phyloP scores from a whole-genome alignment of 495 filamentous ascomycete species.

The Podospora comata region DNA sequence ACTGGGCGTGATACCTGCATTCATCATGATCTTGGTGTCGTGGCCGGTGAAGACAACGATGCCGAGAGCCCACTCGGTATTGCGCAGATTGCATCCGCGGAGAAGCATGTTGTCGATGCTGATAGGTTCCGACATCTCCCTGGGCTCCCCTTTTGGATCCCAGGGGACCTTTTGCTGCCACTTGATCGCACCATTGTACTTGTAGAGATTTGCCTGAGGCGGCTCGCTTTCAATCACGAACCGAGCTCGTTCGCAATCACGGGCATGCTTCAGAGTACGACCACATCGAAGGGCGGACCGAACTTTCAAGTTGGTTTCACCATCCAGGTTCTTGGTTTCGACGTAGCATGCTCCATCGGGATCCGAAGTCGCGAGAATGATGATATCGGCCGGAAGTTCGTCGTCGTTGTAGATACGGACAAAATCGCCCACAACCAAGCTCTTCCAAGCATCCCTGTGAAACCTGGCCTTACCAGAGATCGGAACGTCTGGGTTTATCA shows the following conservation, averaged over 20 bases:
- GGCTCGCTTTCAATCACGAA: slow-evolving; percentile 90
- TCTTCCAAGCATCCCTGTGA: slow-evolving; percentile 94
- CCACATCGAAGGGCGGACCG: slow-evolving; percentile 86
- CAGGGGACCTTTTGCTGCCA: slow-evolving; percentile 75
- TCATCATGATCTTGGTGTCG: slow-evolving; percentile 99
- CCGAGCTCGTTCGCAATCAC: slow-evolving; percentile 82
- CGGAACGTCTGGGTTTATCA: slow-evolving; percentile 48
- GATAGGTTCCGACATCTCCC: slow-evolving; percentile 86
- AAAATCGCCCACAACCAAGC: slow-evolving; percentile 91
- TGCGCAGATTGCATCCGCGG: slow-evolving; percentile 87
- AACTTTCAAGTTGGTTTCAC: slow-evolving; percentile 97
- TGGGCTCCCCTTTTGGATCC: slow-evolving; percentile 54
- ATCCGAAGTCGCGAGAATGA: slow-evolving; percentile 94
- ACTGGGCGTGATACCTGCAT: slow-evolving; percentile 92
- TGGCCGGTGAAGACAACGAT: slow-evolving; percentile 95
- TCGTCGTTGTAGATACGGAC: slow-evolving; percentile 96
- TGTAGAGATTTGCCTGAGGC: slow-evolving; percentile 89
- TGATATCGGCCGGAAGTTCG: slow-evolving; percentile 89
- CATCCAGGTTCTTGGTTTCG: slow-evolving; percentile 97
- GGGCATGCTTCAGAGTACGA: slow-evolving; percentile 78
- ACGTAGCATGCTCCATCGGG: slow-evolving; percentile 94
- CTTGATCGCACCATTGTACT: slow-evolving; percentile 82
- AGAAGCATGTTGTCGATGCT: slow-evolving; percentile 92
- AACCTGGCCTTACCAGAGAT: slow-evolving; percentile 61
- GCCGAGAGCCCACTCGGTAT: slow-evolving; percentile 95